These are phyloP conservation scores for Ceriops zippeliana DNA, from an alignment of 345 rosid species.

Conservation along the genomic window DNA sequence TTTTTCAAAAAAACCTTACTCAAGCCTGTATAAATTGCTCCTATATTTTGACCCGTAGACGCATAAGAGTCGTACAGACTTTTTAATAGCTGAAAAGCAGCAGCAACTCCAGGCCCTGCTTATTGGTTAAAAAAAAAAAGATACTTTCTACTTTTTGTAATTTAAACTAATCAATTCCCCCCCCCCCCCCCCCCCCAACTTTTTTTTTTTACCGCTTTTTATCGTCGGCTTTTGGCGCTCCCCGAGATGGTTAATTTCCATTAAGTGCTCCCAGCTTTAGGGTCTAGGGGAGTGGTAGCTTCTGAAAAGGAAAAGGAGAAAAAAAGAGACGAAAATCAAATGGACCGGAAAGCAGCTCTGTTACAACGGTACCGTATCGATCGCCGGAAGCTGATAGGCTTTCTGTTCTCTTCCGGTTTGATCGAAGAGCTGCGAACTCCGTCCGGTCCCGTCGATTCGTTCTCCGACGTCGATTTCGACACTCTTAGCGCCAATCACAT, in stretches of 20 bases:
- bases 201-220: neutral
- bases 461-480: conserved; percentile 58
- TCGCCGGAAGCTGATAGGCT: conserved; percentile 86
- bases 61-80: too few relatives aligned
- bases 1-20: too few relatives aligned
- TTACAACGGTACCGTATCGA: conserved; percentile 69
- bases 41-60: too few relatives aligned
- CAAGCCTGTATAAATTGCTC: too few relatives aligned
- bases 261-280: too few relatives aligned
- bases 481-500: conserved; percentile 69
- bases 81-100: too few relatives aligned
- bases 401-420: conserved; percentile 57
- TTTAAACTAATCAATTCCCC: too few relatives aligned
- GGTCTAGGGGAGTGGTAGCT: neutral
- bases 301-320: too few relatives aligned
- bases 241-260: conserved; percentile 1
- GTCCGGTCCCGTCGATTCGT: conserved; percentile 43
- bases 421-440: conserved; percentile 54
- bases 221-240: conserved; percentile 25
- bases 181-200: too few relatives aligned
- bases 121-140: too few relatives aligned
- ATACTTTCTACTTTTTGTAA: too few relatives aligned
- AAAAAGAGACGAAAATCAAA: neutral
- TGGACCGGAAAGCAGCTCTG: conserved; percentile 34
- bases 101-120: too few relatives aligned